Percentiles rank a stretch among this genome's conserved stretches.
phyloP scores from a whole-genome alignment of 2,329 filamentous ascomycete genomes.

The Fusarium sp. region DNA sequence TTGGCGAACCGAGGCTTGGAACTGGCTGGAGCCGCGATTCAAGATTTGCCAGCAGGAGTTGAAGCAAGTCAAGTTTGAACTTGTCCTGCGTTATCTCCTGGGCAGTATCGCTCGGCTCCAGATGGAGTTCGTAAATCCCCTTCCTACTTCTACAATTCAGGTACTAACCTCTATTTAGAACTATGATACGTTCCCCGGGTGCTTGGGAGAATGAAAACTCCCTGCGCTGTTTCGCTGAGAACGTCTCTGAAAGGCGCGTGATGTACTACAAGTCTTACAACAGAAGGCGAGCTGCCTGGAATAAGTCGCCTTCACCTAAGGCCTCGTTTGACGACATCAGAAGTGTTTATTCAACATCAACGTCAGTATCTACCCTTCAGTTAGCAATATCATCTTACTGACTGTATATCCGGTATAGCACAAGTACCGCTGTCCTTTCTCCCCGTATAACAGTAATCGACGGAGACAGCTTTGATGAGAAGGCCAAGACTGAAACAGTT shows the following conservation, averaged over 20 bases:
- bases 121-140: not conserved
- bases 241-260: not conserved
- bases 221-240: not conserved
- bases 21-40: conserved; percentile 7
- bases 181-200: not conserved
- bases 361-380: not conserved
- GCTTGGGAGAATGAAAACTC: not conserved
- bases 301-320: rapidly evolving
- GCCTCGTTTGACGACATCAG: not conserved
- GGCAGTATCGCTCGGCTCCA: conserved; percentile 8
- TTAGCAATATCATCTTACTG: rapidly evolving
- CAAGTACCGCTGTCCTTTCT: not conserved
- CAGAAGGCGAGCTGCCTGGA: not conserved
- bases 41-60: not conserved
- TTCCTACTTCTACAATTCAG: rapidly evolving
- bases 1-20: not conserved
- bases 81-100: not conserved
- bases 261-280: not conserved
- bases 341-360: not conserved
- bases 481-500: not conserved
- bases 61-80: conserved; percentile 1
- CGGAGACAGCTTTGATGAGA: not conserved
- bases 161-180: not conserved
- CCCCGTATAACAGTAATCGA: too few relatives aligned
- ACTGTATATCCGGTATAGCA: not conserved